Base-by-base conservation (phyloP, 768 basidiomycete genomes). In the Russula olivacea region DNA sequence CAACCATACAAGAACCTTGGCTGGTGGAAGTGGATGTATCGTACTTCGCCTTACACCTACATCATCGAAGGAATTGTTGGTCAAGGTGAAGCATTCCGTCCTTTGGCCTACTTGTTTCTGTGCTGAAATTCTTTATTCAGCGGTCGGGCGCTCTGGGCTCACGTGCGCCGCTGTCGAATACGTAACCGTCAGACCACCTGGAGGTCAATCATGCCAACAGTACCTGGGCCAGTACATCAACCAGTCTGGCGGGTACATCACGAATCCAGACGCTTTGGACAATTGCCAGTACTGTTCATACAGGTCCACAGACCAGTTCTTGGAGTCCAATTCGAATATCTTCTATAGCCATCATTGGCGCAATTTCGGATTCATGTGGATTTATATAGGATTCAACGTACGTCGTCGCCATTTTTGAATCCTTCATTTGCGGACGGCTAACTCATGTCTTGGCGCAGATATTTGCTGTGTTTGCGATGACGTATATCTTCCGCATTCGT, bases 151-250 rank as follows among this genome's bases (percentile, higher is more conserved):
- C 8, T 73, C 78, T 53, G 63, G 72, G 1, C 76, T 88, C 53
- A 75, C 72, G 17, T 94, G 93, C 71, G 72, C 85, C 0, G n/a
- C 72, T 0, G 72, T 77, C 55, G 93, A 94, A 71, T 76, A 83
- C n/a, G 81, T 84, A 3, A 76, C 76, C 1, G 70, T 94, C 64
- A 69, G 70, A 2, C 78, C 81, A 3, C 80, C 82, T 1, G 61
- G 69, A 0, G 80, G 79, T 4, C 74, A 75, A 62, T 77, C 80
- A 0, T 87, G 85, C 70, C 71, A 68, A 14, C 67, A 73, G 14
- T 86, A 81, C 71, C 71, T 83, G 56, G 58, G 66, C 1, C 61
- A 74, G 8, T 87, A 76, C 70, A 77, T 83, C 47, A 38, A 64
- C 15, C 54, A 58, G 6, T 68, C 73, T 15, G 79, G 83, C 1